These are phyloP conservation scores for Colletotrichum nymphaeae DNA, from an alignment of 2,329 filamentous ascomycete species.

Conservation along the genomic window DNA sequence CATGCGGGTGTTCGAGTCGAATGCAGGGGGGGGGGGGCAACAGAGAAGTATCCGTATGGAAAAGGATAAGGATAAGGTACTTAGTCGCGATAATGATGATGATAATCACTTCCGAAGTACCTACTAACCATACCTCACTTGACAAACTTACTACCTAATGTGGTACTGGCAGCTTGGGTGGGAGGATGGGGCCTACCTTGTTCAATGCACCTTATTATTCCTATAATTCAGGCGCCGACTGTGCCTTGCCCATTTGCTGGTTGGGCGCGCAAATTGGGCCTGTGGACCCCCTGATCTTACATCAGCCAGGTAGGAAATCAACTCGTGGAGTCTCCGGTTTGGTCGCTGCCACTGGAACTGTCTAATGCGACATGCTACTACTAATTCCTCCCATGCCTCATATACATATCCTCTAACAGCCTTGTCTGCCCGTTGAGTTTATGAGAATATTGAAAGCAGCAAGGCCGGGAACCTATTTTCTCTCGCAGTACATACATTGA, in stretches of 20 bases:
- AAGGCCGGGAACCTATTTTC: neutral
- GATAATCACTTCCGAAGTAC: too few species aligned
- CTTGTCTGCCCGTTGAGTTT: neutral
- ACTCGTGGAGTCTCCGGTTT: neutral
- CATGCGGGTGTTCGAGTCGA: neutral
- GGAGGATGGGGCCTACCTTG: too few species aligned
- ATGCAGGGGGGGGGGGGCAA: neutral
- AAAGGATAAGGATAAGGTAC: too few species aligned
- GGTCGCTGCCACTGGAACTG: neutral
- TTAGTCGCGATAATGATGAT: too few species aligned
- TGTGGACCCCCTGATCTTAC: neutral
- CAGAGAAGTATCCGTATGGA: too few species aligned
- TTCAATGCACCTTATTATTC: too few species aligned
- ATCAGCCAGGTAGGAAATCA: neutral
- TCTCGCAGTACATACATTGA: neutral
- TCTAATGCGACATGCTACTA: neutral
- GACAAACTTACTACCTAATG: too few species aligned
- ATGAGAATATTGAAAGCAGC: neutral
- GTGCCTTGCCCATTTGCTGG: neutral
- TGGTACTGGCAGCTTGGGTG: too few species aligned
- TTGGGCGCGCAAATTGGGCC: neutral
- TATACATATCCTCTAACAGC: neutral
- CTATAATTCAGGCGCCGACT: too few species aligned
- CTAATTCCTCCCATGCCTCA: neutral
- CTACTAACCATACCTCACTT: too few species aligned